These are phyloP conservation scores for Biscogniauxia sp. DNA, from an alignment of 2,329 filamentous ascomycete genomes.

Conservation along the genomic window DNA sequence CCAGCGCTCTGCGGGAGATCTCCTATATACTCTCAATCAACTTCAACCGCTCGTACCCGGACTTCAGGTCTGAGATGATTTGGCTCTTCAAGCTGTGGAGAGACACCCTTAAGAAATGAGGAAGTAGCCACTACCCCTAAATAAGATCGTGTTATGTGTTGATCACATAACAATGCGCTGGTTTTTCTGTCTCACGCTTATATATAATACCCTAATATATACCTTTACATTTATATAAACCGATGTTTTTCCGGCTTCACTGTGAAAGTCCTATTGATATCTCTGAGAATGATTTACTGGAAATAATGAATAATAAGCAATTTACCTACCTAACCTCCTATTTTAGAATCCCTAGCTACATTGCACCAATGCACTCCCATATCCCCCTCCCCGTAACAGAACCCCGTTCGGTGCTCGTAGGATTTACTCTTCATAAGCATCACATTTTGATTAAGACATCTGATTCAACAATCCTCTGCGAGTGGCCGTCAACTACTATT, in stretches of 20 bases:
- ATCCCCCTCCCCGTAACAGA: no score
- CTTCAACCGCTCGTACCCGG: not conserved
- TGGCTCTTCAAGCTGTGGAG: not conserved
- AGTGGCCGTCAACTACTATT: conserved; percentile 35
- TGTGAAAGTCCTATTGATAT: no score
- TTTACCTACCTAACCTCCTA: no score
- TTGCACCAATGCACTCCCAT: no score
- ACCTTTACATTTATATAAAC: no score
- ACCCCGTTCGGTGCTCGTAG: no score
- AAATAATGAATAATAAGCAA: no score
- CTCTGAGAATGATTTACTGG: no score
- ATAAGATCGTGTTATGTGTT: not conserved
- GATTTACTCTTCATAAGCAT: not conserved
- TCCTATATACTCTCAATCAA: not conserved
- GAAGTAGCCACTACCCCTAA: no score
- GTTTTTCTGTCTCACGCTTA: not conserved
- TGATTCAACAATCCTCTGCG: not conserved
- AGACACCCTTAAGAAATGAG: not conserved
- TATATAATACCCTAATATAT: not conserved
- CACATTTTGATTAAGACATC: not conserved
- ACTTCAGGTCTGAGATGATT: not conserved
- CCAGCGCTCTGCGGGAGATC: not conserved
- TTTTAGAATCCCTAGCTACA: no score
- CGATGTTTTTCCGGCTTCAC: no score
- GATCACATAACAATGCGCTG: not conserved